Evolutionary conservation across 169 alveolate species (phyloP).

Genomic region (Babesia microti): DNA sequence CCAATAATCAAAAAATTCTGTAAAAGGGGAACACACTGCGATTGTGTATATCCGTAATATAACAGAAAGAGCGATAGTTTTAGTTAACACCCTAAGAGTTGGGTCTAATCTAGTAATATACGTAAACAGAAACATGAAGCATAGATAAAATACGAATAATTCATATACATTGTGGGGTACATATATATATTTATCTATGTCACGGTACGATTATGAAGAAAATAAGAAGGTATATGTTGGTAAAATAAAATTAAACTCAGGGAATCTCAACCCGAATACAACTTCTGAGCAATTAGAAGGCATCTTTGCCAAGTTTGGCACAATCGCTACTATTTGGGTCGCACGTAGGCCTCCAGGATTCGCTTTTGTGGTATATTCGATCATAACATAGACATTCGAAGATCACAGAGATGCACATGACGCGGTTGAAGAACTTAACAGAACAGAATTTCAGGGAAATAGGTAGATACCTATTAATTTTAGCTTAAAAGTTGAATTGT

Average conservation of each 20-base stretch:
- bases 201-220: slow-evolving; percentile 20
- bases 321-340: slow-evolving; percentile 33
- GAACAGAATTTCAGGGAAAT: slow-evolving; percentile 32
- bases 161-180: too few relatives aligned
- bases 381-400: slow-evolving; percentile 27
- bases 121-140: too few relatives aligned
- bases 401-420: slow-evolving; percentile 41
- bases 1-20: too few relatives aligned
- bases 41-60: too few relatives aligned
- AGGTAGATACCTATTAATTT: slow-evolving; percentile 11
- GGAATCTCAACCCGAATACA: slow-evolving; percentile 32
- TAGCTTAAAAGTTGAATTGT: slow-evolving; percentile 29
- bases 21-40: too few relatives aligned
- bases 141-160: too few relatives aligned
- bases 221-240: slow-evolving; percentile 32
- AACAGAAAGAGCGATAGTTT: too few relatives aligned
- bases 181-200: too few relatives aligned
- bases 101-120: too few relatives aligned
- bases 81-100: too few relatives aligned
- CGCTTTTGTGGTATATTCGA: slow-evolving; percentile 33
- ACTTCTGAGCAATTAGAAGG: slow-evolving; percentile 33
- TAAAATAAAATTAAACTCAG: slow-evolving; percentile 2
- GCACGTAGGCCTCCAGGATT: slow-evolving; percentile 48
- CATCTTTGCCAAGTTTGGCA: slow-evolving; percentile 38
- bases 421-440: slow-evolving; percentile 37